Conservation (phyloP, 1,284 basidiomycete species). For the Stereum hirsutum region DNA sequence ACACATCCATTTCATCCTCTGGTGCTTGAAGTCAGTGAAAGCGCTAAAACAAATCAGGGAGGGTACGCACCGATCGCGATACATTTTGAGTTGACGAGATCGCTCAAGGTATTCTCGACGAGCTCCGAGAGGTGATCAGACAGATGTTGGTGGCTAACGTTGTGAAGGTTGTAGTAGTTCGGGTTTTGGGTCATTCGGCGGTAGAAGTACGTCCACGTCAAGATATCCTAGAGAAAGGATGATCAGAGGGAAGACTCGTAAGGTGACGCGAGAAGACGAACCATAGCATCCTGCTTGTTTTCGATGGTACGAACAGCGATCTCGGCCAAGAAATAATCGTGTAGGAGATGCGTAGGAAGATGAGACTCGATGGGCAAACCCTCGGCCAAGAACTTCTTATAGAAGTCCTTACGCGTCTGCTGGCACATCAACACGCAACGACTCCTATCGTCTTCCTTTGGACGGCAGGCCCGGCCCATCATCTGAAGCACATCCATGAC, state of each 20-base stretch:
- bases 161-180: constrained; percentile 93
- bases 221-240: constrained; percentile 54
- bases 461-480: constrained; percentile 95
- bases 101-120: constrained; percentile 88
- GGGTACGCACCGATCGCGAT: constrained; percentile 73
- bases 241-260: not conserved
- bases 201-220: constrained; percentile 97
- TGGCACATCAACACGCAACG: constrained; percentile 96
- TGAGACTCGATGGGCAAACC: constrained; percentile 97
- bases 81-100: constrained; percentile 91
- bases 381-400: constrained; percentile 97
- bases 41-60: not conserved
- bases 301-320: constrained; percentile 98
- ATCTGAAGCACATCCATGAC: constrained; percentile 97
- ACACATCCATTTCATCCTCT: constrained; percentile 93
- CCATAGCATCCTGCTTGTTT: constrained; percentile 96
- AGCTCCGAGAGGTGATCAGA: constrained; percentile 94
- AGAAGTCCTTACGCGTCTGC: constrained; percentile 94
- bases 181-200: constrained; percentile 93
- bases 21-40: constrained; percentile 10
- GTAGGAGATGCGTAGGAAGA: constrained; percentile 76
- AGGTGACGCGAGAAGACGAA: constrained; percentile 28
- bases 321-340: constrained; percentile 98
- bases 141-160: constrained; percentile 86
- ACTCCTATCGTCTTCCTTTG: constrained; percentile 77